Conservation (phyloP, 257 asterid species). For the Jacaranda mimosifolia region DNA sequence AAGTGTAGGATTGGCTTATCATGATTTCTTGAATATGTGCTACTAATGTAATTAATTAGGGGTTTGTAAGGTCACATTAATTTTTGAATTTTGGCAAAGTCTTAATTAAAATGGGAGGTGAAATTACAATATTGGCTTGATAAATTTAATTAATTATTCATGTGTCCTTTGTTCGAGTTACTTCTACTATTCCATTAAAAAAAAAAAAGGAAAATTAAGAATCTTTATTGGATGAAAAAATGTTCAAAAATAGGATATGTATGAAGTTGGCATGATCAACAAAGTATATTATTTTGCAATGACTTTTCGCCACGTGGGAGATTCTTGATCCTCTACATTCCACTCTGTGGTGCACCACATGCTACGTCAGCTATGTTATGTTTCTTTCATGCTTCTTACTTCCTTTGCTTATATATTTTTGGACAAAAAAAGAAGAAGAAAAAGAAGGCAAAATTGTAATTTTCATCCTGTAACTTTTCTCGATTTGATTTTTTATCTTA, state of each 20-base stretch:
- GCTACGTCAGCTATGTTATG: neutral
- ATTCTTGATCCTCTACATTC: conserved; percentile 9
- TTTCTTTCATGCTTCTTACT: conserved; percentile 6
- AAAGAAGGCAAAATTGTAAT: no score
- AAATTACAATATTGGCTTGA: neutral
- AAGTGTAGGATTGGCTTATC: no score
- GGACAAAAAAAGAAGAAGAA: no score
- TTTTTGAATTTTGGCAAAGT: no score
- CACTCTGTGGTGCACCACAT: neutral
- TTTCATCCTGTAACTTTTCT: no score
- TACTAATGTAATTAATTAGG: neutral
- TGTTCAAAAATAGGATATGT: neutral
- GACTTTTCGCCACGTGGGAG: conserved; percentile 4
- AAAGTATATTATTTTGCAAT: neutral
- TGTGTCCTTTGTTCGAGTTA: neutral
- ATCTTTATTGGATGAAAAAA: neutral
- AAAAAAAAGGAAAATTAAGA: neutral
- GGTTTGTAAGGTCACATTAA: no score
- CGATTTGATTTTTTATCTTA: no score
- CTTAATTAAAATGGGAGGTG: no score
- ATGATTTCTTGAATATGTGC: neutral
- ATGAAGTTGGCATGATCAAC: conserved; percentile 17
- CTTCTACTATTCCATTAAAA: no score
- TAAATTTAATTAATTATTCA: neutral
- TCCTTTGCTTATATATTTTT: neutral